Evolutionary conservation across 129 eudicot genomes (phyloP).

Genomic region (Lactuca sativa): DNA sequence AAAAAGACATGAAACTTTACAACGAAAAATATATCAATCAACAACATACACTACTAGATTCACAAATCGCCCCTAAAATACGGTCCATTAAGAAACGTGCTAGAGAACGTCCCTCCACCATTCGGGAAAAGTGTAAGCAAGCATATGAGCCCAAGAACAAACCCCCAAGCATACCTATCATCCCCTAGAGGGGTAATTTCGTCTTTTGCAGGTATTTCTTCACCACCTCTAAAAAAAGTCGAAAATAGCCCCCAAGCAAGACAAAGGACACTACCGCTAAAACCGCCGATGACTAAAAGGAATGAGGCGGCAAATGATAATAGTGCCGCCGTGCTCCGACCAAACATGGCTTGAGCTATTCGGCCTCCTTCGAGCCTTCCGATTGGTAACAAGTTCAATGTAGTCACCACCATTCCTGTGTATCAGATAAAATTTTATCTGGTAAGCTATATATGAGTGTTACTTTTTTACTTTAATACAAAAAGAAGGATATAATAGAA

Average conservation of each 20-base stretch:
- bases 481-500: neutral
- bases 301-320: slow-evolving; percentile 70
- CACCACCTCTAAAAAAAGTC: slow-evolving; percentile 91
- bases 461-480: too few relatives aligned
- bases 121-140: slow-evolving; percentile 92
- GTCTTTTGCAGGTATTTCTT: slow-evolving; percentile 88
- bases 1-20: neutral
- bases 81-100: slow-evolving; percentile 68
- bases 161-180: slow-evolving; percentile 85
- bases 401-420: slow-evolving; percentile 95
- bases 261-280: slow-evolving; percentile 86
- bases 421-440: neutral
- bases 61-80: slow-evolving; percentile 77
- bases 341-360: slow-evolving; percentile 93
- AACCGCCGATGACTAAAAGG: slow-evolving; percentile 75
- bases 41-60: neutral
- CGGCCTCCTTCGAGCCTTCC: slow-evolving; percentile 99
- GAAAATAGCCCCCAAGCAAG: slow-evolving; percentile 95
- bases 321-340: slow-evolving; percentile 64
- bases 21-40: neutral
- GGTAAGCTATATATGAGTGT: neutral
- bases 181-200: slow-evolving; percentile 91
- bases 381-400: slow-evolving; percentile 83
- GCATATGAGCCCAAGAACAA: slow-evolving; percentile 74
- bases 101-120: slow-evolving; percentile 89